Percentiles rank a stretch among this genome's conserved stretches.
Evolutionary conservation across 768 basidiomycete genomes (phyloP).

Genomic region (Auricularia auricula-judae): DNA sequence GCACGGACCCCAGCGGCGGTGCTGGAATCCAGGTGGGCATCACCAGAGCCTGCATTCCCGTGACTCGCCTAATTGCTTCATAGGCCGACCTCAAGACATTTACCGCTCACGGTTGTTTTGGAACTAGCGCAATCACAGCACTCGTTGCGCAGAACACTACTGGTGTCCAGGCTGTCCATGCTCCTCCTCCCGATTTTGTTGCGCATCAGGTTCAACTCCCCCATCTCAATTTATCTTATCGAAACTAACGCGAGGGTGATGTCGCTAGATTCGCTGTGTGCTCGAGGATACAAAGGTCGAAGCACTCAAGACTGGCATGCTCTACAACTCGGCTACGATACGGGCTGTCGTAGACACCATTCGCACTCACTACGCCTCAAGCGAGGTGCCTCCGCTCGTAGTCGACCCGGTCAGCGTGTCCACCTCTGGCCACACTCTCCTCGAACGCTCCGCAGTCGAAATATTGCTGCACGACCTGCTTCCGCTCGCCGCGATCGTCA

Average conservation of each 20-base stretch:
- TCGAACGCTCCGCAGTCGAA: slow-evolving; percentile 54
- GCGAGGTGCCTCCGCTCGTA: slow-evolving; percentile 42
- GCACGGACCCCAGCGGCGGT: slow-evolving; percentile 75
- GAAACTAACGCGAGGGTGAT: not conserved
- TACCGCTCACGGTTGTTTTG: slow-evolving; percentile 68
- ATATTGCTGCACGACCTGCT: slow-evolving; percentile 52
- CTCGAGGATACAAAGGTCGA: slow-evolving; percentile 58
- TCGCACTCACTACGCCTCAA: slow-evolving; percentile 24
- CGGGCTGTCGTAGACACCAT: slow-evolving; percentile 42
- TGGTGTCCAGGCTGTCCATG: slow-evolving; percentile 68
- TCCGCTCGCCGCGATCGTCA: slow-evolving; percentile 61
- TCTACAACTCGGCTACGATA: slow-evolving; percentile 49
- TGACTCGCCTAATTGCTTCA: not conserved
- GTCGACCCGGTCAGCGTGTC: slow-evolving; percentile 89
- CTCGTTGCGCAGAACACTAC: slow-evolving; percentile 83
- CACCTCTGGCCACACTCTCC: slow-evolving; percentile 74
- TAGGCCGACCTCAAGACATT: slow-evolving; percentile 86
- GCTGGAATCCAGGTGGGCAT: slow-evolving; percentile 74
- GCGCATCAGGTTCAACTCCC: slow-evolving; percentile 47
- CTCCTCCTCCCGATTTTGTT: slow-evolving; percentile 59
- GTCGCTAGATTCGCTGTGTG: slow-evolving; percentile 53
- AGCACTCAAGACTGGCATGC: slow-evolving; percentile 87
- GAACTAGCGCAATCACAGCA: slow-evolving; percentile 72
- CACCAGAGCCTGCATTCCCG: not conserved
- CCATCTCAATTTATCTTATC: too few species aligned